Evolutionary conservation across 306 rosid species (phyloP), one percentile per base, ranked within the genome.

Genomic region (Citrullus mucosospermus): DNA sequence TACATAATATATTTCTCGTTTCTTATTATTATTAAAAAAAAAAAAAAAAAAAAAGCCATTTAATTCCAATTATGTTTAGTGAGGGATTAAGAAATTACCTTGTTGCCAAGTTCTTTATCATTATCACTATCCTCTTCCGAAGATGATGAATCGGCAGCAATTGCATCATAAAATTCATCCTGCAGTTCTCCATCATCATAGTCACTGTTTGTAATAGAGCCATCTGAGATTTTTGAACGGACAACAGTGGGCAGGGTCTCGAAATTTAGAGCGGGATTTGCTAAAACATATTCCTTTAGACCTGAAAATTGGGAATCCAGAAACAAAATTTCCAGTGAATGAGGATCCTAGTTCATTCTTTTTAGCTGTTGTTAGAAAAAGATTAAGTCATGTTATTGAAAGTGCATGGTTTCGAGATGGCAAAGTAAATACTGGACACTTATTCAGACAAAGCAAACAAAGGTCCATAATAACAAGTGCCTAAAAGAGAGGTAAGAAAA

Each of bases 101-200:
- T 81, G 2, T 63, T 57, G 77, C 46, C 75, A 57, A 15, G 48
- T 56, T 78, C 89, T n/a, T 51, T 77, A 44, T 62, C 79, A 43
- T 81, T 30, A 36, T 79, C 85, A 20, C 81, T 79, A 8, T 78
- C 87, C 28, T 85, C 84, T 50, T 75, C 88, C 4, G 84, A 79
- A 25, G 95, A 75, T 79, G 97, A 88, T 3, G 98, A 82, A 79
- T 86, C 88, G 3, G 82, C 88, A 76, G 92, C 87, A 46, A 92
- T 90, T 69, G 98, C 98, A 80, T 95, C 98, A 79, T 89, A 95
- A 82, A 95, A 95, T 81, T 95, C 96, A 74, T 95, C 98, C 54
- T 85, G 90, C 58, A 90, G 80, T 18, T 87, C 91, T 55, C 22
- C 17, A 55, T 89, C 83, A 14, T 82, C 90, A 84, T 76, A 88